Evolutionary conservation across 2,329 filamentous ascomycete species (phyloP).

Genomic region (Lomentospora prolificans): DNA sequence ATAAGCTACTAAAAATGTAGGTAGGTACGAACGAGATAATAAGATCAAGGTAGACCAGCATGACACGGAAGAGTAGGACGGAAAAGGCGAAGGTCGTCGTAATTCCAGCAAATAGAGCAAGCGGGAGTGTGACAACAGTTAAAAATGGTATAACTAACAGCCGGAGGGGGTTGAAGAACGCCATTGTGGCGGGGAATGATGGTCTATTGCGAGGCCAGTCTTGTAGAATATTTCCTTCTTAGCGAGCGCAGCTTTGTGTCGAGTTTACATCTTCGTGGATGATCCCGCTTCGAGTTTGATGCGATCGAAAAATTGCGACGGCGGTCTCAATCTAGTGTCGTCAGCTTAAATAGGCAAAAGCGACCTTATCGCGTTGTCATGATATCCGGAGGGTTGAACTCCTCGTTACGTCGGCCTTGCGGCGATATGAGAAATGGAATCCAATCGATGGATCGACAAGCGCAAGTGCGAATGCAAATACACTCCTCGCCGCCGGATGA

Average conservation of each 20-base stretch:
- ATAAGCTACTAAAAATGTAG: slow-evolving; percentile 34
- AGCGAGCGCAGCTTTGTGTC: background rate
- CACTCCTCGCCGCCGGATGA: background rate
- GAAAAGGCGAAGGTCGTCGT: slow-evolving; percentile 54
- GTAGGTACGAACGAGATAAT: slow-evolving; percentile 46
- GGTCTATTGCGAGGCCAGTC: background rate
- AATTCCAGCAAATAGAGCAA: slow-evolving; percentile 52
- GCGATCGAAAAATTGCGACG: background rate
- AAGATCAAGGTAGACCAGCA: slow-evolving; percentile 55
- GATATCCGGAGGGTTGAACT: background rate
- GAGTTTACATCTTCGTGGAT: background rate
- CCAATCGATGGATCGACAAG: background rate
- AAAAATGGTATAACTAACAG: slow-evolving; percentile 52
- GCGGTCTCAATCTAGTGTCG: background rate
- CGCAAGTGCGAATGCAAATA: background rate
- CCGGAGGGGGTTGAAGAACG: slow-evolving; percentile 43
- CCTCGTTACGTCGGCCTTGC: background rate
- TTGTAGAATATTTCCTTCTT: background rate
- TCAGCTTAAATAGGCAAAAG: background rate
- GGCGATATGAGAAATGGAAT: background rate
- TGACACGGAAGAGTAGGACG: slow-evolving; percentile 49
- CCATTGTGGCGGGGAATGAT: slow-evolving; percentile 27
- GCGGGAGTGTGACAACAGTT: slow-evolving; percentile 50
- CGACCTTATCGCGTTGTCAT: background rate
- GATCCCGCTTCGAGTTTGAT: background rate